A percentile compares a stretch with the other conserved stretches of the same genome.
These are phyloP conservation scores for Daldinia decipiens DNA, from an alignment of 495 filamentous ascomycete genomes.

Conservation along the genomic window DNA sequence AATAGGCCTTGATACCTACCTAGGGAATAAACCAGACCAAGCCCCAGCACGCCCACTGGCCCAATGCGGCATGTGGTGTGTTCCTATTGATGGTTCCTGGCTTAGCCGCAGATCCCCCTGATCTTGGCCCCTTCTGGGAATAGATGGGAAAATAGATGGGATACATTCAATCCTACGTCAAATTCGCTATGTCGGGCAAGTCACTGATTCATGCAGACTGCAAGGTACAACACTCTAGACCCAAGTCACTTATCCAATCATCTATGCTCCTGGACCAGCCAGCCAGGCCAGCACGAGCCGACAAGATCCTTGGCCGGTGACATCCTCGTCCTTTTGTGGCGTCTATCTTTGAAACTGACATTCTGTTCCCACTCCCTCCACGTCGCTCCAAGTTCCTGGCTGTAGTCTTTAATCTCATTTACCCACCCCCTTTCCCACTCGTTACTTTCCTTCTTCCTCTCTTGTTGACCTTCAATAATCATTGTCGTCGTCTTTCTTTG, in stretches of 20 bases:
- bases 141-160: slow-evolving; percentile 13
- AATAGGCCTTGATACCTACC: neutral
- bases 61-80: slow-evolving; percentile 23
- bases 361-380: slow-evolving; percentile 41
- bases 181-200: slow-evolving; percentile 24
- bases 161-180: slow-evolving; percentile 16
- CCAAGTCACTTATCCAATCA: slow-evolving; percentile 7
- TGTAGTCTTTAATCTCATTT: slow-evolving; percentile 41
- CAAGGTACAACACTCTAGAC: slow-evolving; percentile 32
- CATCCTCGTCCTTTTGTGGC: slow-evolving; percentile 30
- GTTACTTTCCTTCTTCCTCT: slow-evolving; percentile 33
- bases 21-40: slow-evolving; percentile 31
- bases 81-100: slow-evolving; percentile 38
- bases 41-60: neutral
- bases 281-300: neutral
- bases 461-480: slow-evolving; percentile 30
- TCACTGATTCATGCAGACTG: slow-evolving; percentile 35
- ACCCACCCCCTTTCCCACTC: slow-evolving; percentile 42
- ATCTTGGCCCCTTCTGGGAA: slow-evolving; percentile 29
- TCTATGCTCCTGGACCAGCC: neutral
- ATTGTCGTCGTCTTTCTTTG: slow-evolving; percentile 45
- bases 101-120: slow-evolving; percentile 43
- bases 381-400: slow-evolving; percentile 26
- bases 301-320: slow-evolving; percentile 17
- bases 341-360: slow-evolving; percentile 39